Evolutionary conservation across 768 basidiomycete genomes (phyloP).

Genomic region (Mrakia blollopis): DNA sequence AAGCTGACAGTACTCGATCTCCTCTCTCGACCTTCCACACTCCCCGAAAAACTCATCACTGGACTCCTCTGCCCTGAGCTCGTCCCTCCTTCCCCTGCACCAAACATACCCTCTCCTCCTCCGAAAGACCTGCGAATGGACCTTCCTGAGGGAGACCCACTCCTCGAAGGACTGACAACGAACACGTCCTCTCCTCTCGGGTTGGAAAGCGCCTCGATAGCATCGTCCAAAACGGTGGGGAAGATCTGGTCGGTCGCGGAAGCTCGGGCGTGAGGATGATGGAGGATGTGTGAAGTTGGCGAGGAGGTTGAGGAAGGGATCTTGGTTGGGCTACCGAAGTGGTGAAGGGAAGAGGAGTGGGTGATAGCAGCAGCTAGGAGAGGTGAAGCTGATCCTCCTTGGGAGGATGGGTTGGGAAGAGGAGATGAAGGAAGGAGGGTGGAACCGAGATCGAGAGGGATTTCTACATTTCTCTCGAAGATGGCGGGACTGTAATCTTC

Average conservation of each 20-base stretch:
- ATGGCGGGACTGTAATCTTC: conserved; percentile 14
- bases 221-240: conserved; percentile 26
- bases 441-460: not conserved
- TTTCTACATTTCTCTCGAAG: conserved; percentile 23
- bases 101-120: not conserved
- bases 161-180: conserved; percentile 24
- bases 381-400: not conserved
- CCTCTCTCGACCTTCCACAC: conserved; percentile 2
- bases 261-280: conserved; percentile 18
- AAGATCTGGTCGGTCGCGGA: conserved; percentile 19
- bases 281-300: conserved; percentile 4
- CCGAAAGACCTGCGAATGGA: not conserved
- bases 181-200: conserved; percentile 20
- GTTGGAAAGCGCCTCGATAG: conserved; percentile 23
- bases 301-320: not conserved
- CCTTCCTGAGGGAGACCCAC: conserved; percentile 4
- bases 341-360: not conserved
- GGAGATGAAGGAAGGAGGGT: not conserved
- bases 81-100: not conserved
- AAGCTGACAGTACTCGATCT: conserved; percentile 3
- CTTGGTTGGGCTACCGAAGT: not conserved
- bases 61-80: conserved; percentile 19
- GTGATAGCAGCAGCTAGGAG: not conserved
- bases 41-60: not conserved
- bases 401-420: not conserved